Conservation (phyloP, 164 flowering plant genomes). For the Saururus chinensis region DNA sequence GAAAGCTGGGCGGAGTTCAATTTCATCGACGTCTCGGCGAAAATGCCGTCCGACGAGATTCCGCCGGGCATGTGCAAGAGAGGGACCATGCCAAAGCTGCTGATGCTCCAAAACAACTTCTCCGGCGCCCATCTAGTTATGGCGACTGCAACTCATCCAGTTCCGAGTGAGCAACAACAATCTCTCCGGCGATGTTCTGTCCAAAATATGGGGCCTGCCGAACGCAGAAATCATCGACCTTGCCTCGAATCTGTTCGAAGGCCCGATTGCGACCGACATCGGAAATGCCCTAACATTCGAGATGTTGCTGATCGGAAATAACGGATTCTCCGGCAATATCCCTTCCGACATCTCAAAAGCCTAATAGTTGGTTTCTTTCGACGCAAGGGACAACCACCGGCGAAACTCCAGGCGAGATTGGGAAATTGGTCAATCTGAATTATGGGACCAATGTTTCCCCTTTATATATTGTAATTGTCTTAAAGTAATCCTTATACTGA, state of each 20-base stretch:
- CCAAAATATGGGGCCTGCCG: constrained; percentile 78
- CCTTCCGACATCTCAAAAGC: constrained; percentile 53
- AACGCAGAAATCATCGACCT: constrained; percentile 42
- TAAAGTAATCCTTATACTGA: no score
- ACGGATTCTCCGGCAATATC: constrained; percentile 47
- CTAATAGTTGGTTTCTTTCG: constrained; percentile 23
- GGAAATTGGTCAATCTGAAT: constrained; percentile 32
- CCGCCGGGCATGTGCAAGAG: constrained; percentile 89
- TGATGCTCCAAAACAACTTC: constrained; percentile 27
- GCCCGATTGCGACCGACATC: constrained; percentile 45
- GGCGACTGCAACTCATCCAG: constrained; percentile 45
- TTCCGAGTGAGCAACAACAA: constrained; percentile 62
- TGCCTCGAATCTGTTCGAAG: constrained; percentile 44
- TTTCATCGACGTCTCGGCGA: constrained; percentile 75
- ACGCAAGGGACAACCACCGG: constrained; percentile 47
- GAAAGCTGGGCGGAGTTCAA: constrained; percentile 77
- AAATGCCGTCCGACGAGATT: constrained; percentile 58
- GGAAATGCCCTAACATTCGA: constrained; percentile 32
- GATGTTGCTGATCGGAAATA: constrained; percentile 22
- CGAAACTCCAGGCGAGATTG: constrained; percentile 45
- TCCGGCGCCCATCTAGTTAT: constrained; percentile 63
- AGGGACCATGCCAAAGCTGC: constrained; percentile 42
- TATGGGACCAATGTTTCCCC: no score
- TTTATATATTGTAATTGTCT: no score
- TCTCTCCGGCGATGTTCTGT: constrained; percentile 61